Base-by-base conservation (phyloP, 352 stramenopile genomes). In the Pythium graminicola region DNA sequence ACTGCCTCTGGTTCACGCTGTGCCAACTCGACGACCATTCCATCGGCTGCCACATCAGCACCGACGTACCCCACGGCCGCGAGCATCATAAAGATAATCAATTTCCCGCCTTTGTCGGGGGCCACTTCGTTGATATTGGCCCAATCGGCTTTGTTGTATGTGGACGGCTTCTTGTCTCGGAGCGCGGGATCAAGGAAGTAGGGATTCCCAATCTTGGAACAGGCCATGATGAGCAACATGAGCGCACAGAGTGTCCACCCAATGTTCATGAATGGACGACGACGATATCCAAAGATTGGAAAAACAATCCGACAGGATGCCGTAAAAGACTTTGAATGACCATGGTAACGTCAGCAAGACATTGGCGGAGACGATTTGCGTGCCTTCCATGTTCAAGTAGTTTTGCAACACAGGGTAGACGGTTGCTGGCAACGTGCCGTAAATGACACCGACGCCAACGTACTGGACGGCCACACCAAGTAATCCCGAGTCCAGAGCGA, bases 271-370 rank as follows among this genome's bases (percentile, higher is more conserved):
- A n/a, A n/a, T n/a, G n/a, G n/a, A n/a, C n/a, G n/a, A n/a, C n/a
- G n/a, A n/a, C n/a, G n/a, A n/a, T n/a, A 24, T 14, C 51, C 41
- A 16, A 49, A 62, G 52, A 73, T 71, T 19, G 65, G 65, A 16
- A 63, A 57, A 45, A n/a, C 29, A 65, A 17, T 58, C 51, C 40
- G 51, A 51, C 14, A 58, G 19, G 22, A 73, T 50, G 29, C 57
- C 60, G 57, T 69, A 62, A n/a, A 72, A 48, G 13, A 67, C 54
- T 36, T 69, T 72, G 53, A 69, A 64, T 11, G 60, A 72, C 64
- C 64, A 72, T 14, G 60, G 56, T 29, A 72, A 40, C 13, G 38
- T 35, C 8, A 69, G n/a, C 4, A 70, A 41, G 27, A 54, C 49
- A 10, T 39, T 52, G 27, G 63, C 63, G 14, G 63, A 60, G 14